These are phyloP conservation scores for Strobilomyces confusus DNA, from an alignment of 768 basidiomycete genomes.

Conservation along the genomic window DNA sequence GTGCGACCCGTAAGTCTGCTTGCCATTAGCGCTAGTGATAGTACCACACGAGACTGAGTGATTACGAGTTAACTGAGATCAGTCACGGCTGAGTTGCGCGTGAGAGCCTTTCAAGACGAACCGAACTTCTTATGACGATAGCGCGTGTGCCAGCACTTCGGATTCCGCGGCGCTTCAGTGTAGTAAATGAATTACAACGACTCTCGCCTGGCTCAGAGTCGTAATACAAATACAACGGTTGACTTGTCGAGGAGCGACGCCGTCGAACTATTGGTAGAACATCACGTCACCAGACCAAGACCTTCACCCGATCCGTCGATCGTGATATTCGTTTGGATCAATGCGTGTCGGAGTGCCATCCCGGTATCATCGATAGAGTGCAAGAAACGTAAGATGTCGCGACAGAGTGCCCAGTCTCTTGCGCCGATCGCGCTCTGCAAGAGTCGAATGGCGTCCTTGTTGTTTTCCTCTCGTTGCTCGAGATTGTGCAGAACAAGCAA, in stretches of 20 bases:
- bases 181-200: too few relatives aligned
- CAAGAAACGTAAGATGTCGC: conserved; percentile 88
- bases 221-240: not conserved
- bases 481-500: conserved; percentile 91
- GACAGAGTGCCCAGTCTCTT: conserved; percentile 87
- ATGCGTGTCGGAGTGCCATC: conserved; percentile 56
- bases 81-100: too few relatives aligned
- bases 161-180: too few relatives aligned
- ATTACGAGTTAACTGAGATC: too few relatives aligned
- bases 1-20: conserved; percentile 9
- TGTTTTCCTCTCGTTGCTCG: conserved; percentile 78
- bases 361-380: conserved; percentile 91
- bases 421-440: conserved; percentile 70
- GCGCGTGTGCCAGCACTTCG: too few relatives aligned
- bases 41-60: not conserved
- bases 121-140: too few relatives aligned
- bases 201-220: too few relatives aligned
- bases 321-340: conserved; percentile 50
- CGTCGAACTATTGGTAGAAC: not conserved
- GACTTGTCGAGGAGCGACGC: not conserved
- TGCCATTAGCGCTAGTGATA: conserved; percentile 7
- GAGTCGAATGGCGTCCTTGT: conserved; percentile 76
- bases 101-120: too few relatives aligned
- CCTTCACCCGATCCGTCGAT: conserved; percentile 4
- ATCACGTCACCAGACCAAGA: not conserved